Percentiles rank a stretch among this genome's conserved stretches.
Evolutionary conservation across 352 stramenopile genomes (phyloP).

Genomic region (Phytophthora sojae): DNA sequence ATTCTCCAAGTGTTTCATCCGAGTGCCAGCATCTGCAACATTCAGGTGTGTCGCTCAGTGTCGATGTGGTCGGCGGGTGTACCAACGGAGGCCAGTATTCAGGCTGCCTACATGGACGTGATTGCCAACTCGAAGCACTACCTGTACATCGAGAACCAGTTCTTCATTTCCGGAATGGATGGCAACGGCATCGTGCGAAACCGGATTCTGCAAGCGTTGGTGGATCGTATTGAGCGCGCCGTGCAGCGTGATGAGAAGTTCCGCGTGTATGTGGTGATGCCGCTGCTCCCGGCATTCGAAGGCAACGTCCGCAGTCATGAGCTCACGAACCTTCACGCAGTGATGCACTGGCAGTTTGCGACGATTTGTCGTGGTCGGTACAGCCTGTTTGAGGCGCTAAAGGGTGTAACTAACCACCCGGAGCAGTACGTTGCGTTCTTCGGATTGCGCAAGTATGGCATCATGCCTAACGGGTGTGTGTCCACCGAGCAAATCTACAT

Average conservation of each 20-base stretch:
- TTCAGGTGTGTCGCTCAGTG: conserved; percentile 87
- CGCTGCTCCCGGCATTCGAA: conserved; percentile 83
- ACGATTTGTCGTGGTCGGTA: conserved; percentile 85
- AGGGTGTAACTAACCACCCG: conserved; percentile 65
- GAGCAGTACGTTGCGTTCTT: conserved; percentile 89
- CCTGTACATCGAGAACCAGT: conserved; percentile 95
- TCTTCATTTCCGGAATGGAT: conserved; percentile 90
- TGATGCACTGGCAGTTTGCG: conserved; percentile 92
- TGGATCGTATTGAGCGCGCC: conserved; percentile 83
- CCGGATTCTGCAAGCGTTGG: conserved; percentile 83
- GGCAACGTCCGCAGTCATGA: conserved; percentile 86
- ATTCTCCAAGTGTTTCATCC: conserved; percentile 76
- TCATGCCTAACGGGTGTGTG: conserved; percentile 79
- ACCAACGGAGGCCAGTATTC: conserved; percentile 83
- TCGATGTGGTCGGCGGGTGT: conserved; percentile 90
- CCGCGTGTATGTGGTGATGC: conserved; percentile 89
- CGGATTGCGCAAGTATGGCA: conserved; percentile 83
- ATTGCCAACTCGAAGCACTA: conserved; percentile 86
- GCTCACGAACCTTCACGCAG: conserved; percentile 84
- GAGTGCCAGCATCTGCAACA: conserved; percentile 77
- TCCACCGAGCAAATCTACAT: conserved; percentile 94
- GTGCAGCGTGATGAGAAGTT: conserved; percentile 79
- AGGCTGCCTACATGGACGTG: conserved; percentile 84
- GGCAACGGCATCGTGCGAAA: conserved; percentile 82
- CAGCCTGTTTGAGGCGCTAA: conserved; percentile 78